Conservation (phyloP, 352 stramenopile genomes). For the Thalassiosira delicatula region DNA sequence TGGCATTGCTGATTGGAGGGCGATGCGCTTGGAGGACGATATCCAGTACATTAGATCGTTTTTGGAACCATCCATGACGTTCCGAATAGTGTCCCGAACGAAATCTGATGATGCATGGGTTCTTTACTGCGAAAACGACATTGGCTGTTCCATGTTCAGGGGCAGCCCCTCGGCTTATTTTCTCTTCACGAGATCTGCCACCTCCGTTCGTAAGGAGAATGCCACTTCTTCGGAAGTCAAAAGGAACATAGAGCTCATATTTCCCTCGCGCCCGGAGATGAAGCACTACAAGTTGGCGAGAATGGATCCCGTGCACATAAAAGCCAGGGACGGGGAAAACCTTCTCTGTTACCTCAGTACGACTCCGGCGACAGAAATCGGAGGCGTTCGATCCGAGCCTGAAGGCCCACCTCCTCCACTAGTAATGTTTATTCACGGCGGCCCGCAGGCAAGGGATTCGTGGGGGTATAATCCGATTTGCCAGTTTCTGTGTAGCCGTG, state of each 20-base stretch:
- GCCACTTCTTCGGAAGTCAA: background rate
- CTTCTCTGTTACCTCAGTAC: constrained; percentile 41
- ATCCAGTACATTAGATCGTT: constrained; percentile 21
- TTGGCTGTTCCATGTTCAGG: constrained; percentile 16
- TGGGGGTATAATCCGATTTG: no score
- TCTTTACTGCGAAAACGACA: constrained; percentile 23
- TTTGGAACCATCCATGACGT: constrained; percentile 33
- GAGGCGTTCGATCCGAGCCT: background rate
- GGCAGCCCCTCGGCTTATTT: constrained; percentile 39
- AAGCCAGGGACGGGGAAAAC: constrained; percentile 41
- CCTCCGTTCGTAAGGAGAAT: background rate
- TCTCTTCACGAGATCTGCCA: constrained; percentile 22
- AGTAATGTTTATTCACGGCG: no score
- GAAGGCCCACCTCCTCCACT: constrained; percentile 16
- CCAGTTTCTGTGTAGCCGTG: no score
- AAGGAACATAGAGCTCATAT: constrained; percentile 27
- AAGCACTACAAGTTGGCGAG: constrained; percentile 19
- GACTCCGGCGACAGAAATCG: background rate
- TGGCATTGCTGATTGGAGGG: no score
- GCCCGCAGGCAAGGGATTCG: no score
- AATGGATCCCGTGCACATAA: constrained; percentile 33
- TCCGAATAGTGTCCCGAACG: constrained; percentile 15
- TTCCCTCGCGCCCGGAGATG: constrained; percentile 35
- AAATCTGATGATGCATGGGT: constrained; percentile 21
- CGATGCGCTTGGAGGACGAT: constrained; percentile 9